phyloP scores from a whole-genome alignment of 306 rosid species.

The Luffa acutangula region DNA sequence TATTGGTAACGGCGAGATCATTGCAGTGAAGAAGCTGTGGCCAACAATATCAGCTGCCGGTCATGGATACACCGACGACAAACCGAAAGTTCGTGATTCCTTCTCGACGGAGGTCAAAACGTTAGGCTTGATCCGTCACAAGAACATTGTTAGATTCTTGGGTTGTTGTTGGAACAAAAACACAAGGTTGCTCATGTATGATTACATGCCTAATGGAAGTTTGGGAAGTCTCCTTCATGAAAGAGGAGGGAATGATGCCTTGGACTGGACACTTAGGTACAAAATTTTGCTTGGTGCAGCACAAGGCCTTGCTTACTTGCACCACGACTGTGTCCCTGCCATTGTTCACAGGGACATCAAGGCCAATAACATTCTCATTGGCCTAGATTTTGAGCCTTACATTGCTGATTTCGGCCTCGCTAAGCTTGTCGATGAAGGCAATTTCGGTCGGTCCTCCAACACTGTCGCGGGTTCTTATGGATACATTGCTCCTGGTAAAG shows the following conservation, averaged over 20 bases:
- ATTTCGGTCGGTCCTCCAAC: constrained; percentile 61
- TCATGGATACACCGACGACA: constrained; percentile 32
- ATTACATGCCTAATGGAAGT: constrained; percentile 85
- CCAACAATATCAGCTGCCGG: constrained; percentile 38
- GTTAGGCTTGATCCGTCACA: constrained; percentile 78
- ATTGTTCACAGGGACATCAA: constrained; percentile 87
- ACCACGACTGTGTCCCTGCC: constrained; percentile 88
- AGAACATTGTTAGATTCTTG: constrained; percentile 79
- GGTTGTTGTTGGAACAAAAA: constrained; percentile 77
- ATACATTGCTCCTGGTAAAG: constrained; percentile 87
- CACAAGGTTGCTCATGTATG: constrained; percentile 73
- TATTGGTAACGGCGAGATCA: constrained; percentile 51
- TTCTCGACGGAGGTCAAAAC: constrained; percentile 81
- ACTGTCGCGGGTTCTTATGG: constrained; percentile 91
- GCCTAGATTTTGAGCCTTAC: constrained; percentile 73
- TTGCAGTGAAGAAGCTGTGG: constrained; percentile 89
- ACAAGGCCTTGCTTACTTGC: constrained; percentile 82
- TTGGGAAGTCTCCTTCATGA: constrained; percentile 76
- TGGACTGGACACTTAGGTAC: constrained; percentile 74
- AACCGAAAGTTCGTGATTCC: constrained; percentile 58
- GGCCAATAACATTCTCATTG: constrained; percentile 85
- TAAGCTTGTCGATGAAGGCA: constrained; percentile 69
- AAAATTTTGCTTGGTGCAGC: constrained; percentile 71
- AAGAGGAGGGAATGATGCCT: constrained; percentile 41
- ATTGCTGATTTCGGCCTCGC: constrained; percentile 93